These are phyloP conservation scores for Penicillium robsamsonii DNA, from an alignment of 495 filamentous ascomycete genomes.

Conservation along the genomic window DNA sequence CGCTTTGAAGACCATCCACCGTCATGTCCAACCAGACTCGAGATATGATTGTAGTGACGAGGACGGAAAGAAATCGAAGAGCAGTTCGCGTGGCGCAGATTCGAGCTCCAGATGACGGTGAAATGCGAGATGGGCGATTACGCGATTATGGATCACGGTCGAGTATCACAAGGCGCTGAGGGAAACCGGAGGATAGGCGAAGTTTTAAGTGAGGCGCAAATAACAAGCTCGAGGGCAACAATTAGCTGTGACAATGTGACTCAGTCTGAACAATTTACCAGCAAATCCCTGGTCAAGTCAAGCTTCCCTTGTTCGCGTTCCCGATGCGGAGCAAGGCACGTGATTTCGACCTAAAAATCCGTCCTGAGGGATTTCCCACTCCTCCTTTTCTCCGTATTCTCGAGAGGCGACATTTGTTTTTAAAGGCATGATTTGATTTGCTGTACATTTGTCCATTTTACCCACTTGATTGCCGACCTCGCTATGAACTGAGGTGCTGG, in stretches of 20 bases:
- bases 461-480: background rate
- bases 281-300: slow-evolving; percentile 3
- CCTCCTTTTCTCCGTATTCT: slow-evolving; percentile 18
- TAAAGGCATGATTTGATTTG: slow-evolving; percentile 12
- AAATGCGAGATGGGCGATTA: slow-evolving; percentile 2
- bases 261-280: slow-evolving; percentile 1
- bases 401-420: slow-evolving; percentile 4
- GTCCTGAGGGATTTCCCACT: slow-evolving; percentile 17
- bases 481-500: slow-evolving; percentile 12
- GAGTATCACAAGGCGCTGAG: background rate
- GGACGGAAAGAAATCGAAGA: background rate
- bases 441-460: slow-evolving; percentile 1
- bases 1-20: slow-evolving; percentile 40
- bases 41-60: slow-evolving; percentile 13
- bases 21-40: slow-evolving; percentile 40
- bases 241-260: background rate
- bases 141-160: background rate
- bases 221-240: background rate
- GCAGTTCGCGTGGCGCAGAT: background rate
- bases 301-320: slow-evolving; percentile 20
- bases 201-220: background rate
- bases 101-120: slow-evolving; percentile 4
- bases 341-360: slow-evolving; percentile 24
- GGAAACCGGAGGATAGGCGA: background rate
- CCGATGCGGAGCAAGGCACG: slow-evolving; percentile 26